Conservation (phyloP, 495 filamentous ascomycete genomes). For the Aspergillus bridgeri region DNA sequence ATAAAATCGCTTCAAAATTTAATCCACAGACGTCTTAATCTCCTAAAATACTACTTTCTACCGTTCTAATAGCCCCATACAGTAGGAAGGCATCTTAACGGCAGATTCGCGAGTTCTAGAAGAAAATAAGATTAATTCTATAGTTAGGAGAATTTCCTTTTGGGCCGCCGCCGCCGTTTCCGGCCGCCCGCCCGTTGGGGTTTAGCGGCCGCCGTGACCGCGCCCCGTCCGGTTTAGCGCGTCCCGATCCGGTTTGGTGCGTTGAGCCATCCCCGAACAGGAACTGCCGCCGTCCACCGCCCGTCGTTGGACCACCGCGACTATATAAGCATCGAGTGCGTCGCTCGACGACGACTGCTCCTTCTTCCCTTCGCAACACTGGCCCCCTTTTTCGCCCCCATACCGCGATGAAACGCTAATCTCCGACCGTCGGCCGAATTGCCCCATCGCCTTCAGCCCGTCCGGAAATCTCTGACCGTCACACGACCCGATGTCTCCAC, state of each 20-base stretch:
- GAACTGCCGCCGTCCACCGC: background rate
- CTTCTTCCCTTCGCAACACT: constrained; percentile 1
- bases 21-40: too few relatives aligned
- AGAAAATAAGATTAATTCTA: too few relatives aligned
- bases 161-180: constrained; percentile 1
- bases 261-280: constrained; percentile 1
- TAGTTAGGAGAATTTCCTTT: background rate
- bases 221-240: constrained; percentile 1
- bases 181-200: background rate
- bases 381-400: background rate
- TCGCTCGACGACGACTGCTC: background rate
- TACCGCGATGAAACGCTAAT: background rate
- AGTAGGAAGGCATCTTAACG: too few relatives aligned
- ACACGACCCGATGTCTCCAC: background rate
- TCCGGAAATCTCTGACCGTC: constrained; percentile 1
- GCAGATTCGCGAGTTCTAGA: too few relatives aligned
- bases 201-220: background rate
- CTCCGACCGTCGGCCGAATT: constrained; percentile 2
- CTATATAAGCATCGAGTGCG: constrained; percentile 1
- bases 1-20: too few relatives aligned
- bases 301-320: constrained; percentile 1
- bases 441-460: constrained; percentile 1
- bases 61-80: too few relatives aligned
- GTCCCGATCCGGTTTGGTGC: background rate
- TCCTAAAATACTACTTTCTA: too few relatives aligned